Evolutionary conservation across 2,329 filamentous ascomycete species (phyloP).

Genomic region (Rosellinia necatrix): DNA sequence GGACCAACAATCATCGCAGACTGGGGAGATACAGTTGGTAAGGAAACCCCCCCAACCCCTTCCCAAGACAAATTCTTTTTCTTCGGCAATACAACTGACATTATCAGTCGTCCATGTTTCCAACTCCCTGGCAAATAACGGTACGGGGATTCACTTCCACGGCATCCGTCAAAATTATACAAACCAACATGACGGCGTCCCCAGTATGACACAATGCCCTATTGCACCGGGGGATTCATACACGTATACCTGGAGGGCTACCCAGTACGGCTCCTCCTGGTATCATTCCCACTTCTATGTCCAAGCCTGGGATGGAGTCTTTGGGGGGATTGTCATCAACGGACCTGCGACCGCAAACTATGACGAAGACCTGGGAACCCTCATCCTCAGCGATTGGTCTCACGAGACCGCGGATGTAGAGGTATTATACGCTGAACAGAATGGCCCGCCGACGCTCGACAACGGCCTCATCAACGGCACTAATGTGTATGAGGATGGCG

Average conservation of each 20-base stretch:
- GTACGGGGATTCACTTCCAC: constrained; percentile 67
- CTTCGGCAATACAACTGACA: neutral
- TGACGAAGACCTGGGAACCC: constrained; percentile 64
- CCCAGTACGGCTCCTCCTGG: constrained; percentile 59
- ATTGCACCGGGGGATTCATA: constrained; percentile 54
- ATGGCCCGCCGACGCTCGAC: constrained; percentile 45
- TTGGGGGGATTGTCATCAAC: constrained; percentile 65
- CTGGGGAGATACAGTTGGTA: constrained; percentile 52
- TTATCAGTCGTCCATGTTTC: constrained; percentile 52
- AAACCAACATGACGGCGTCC: constrained; percentile 62
- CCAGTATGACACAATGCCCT: constrained; percentile 54
- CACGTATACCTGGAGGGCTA: constrained; percentile 63
- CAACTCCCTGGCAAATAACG: constrained; percentile 57
- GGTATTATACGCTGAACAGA: constrained; percentile 34
- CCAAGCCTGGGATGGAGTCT: constrained; percentile 53
- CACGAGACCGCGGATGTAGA: constrained; percentile 50
- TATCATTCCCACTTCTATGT: constrained; percentile 63
- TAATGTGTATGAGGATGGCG: constrained; percentile 36
- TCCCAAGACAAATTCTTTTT: neutral
- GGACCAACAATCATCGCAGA: constrained; percentile 48
- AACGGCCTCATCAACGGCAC: constrained; percentile 47
- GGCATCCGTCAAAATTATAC: constrained; percentile 62
- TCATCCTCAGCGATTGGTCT: constrained; percentile 65
- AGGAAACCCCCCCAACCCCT: neutral
- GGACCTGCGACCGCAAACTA: constrained; percentile 63